phyloP scores from a whole-genome alignment of 2,329 filamentous ascomycete genomes.

The Talaromyces sp. region DNA sequence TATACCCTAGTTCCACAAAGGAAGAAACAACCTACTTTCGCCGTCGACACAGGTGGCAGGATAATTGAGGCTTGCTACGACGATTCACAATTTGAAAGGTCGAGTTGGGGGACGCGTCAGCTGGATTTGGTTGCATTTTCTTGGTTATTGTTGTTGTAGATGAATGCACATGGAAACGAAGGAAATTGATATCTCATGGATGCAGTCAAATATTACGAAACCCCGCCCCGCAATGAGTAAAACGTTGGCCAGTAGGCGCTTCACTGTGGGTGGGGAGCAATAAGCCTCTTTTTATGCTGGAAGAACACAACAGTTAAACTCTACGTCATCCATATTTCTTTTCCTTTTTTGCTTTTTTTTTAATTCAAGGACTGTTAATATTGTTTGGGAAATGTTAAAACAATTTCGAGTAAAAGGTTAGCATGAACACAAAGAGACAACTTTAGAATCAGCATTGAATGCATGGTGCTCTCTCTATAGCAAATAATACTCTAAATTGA shows the following conservation, averaged over 20 bases:
- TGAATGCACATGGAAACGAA: not conserved
- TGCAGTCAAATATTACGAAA: not conserved
- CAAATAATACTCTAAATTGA: not conserved
- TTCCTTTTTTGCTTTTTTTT: not conserved
- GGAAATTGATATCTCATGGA: not conserved
- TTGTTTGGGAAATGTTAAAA: not conserved
- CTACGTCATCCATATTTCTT: not conserved
- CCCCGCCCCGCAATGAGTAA: not conserved
- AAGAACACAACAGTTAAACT: not conserved
- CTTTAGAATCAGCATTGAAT: not conserved
- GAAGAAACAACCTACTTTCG: not conserved
- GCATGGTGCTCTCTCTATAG: too few species aligned
- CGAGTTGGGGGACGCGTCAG: not conserved
- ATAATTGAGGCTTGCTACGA: not conserved
- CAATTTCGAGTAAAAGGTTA: not conserved
- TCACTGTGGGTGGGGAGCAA: not conserved
- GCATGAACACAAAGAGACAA: not conserved
- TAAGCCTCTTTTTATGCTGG: not conserved
- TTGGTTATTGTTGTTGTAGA: not conserved
- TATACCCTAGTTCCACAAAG: not conserved
- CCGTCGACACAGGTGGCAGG: not conserved
- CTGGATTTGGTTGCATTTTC: not conserved
- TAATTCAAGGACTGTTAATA: not conserved
- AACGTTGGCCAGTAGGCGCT: not conserved
- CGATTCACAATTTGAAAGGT: not conserved